Base-by-base conservation (phyloP, 768 basidiomycete species). In the Scleroderma citrinum region DNA sequence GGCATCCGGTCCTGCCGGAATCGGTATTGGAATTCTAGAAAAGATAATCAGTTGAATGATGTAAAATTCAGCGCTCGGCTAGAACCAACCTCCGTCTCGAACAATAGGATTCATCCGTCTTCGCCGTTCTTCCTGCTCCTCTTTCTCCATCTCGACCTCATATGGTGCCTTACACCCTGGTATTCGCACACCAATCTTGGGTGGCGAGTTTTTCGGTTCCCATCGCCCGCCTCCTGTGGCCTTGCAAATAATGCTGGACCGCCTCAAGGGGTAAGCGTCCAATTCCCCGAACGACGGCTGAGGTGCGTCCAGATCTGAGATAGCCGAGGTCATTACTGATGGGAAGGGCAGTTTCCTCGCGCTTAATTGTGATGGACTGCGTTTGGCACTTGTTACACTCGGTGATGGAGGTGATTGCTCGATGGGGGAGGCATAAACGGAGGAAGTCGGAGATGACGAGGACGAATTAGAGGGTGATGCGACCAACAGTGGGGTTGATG, bases 211-310 rank as follows among this genome's bases (percentile, higher is more conserved):
- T 58, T 82, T 83, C 30, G 88, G 87, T 55, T 79, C 77, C 87
- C 87, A 90, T 30, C 88, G 80, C 14, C 87, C 87, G 13, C 86
- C 86, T 40, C 88, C 87, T 17, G 80, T 78, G 1, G 82, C 83
- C 57, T 90, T 91, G 70, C 87, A 91, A 13, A 87, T 73, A 43
- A 76, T 70, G 56, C 77, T 80, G 3, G 81, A 77, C 48, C 80
- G 78, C 37, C 76, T 73, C 19, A 90, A 77, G 2, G 87, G 87
- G 56, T 90, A 90, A 1, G 83, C 76, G 44, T 82, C 81, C 24
- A 90, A 74, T 61, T 85, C 85, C 51, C 85, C 85, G 49, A 78
- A 80, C 1, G 80, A 79, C 47, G 71, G 75, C 50, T 75, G 72
- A 2, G 71, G 58, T 21, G 32, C 32, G 0, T 66, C 65, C 5